Conservation (phyloP, 2,329 filamentous ascomycete species). For the Lasiodiplodia sp. region DNA sequence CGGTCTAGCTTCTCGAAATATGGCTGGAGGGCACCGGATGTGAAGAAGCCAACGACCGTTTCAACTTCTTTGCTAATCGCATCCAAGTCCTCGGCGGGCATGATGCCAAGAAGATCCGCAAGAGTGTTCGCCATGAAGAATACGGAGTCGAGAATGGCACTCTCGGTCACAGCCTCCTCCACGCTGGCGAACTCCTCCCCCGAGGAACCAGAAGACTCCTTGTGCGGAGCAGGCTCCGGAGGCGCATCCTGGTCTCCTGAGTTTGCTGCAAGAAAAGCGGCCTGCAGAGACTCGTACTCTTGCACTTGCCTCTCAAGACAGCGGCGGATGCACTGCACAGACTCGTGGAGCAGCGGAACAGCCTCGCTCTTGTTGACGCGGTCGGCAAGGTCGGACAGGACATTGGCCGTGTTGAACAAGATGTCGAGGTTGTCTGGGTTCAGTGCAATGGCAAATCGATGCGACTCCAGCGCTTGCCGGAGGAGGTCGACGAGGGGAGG, state of each 20-base stretch:
- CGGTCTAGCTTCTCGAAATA: slow-evolving; percentile 21
- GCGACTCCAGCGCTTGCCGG: slow-evolving; percentile 67
- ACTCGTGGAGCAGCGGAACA: slow-evolving; percentile 64
- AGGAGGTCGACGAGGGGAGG: slow-evolving; percentile 62
- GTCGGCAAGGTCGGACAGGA: slow-evolving; percentile 72
- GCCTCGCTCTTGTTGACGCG: slow-evolving; percentile 51
- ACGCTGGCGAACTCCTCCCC: slow-evolving; percentile 71
- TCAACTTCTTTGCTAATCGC: slow-evolving; percentile 60
- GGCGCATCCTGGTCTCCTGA: slow-evolving; percentile 28
- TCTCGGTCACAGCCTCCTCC: slow-evolving; percentile 70
- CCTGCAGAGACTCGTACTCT: slow-evolving; percentile 52
- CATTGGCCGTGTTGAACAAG: slow-evolving; percentile 75
- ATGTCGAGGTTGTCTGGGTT: slow-evolving; percentile 71
- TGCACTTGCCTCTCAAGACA: slow-evolving; percentile 55
- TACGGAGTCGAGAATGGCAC: slow-evolving; percentile 66
- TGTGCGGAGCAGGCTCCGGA: slow-evolving; percentile 33
- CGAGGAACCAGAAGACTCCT: slow-evolving; percentile 38
- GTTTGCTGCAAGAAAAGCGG: slow-evolving; percentile 43
- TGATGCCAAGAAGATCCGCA: slow-evolving; percentile 66
- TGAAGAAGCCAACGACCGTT: slow-evolving; percentile 48
- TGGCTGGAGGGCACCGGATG: neutral
- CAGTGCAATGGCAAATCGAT: slow-evolving; percentile 66
- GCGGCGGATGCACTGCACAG: slow-evolving; percentile 65
- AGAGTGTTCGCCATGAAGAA: slow-evolving; percentile 12
- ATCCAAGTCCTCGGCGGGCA: slow-evolving; percentile 67